Conservation (phyloP, 768 basidiomycete genomes). For the Pulveroboletus frians region DNA sequence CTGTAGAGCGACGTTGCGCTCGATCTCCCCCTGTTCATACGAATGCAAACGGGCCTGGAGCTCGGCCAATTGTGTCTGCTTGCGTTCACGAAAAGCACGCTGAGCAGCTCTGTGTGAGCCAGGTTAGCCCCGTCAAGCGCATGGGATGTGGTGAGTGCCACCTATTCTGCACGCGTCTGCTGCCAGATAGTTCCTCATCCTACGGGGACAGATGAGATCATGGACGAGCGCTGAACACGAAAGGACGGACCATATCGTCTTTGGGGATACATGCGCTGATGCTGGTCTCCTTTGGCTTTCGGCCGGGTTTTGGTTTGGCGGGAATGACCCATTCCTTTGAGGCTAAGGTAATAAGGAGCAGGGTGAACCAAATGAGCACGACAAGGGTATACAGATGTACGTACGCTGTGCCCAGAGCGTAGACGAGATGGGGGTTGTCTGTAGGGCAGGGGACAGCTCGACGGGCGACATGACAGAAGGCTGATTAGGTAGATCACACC, state of each 20-base stretch:
- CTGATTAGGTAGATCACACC: constrained; percentile 19
- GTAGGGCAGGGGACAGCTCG: constrained; percentile 27
- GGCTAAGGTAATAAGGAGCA: constrained; percentile 38
- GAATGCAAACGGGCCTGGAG: constrained; percentile 79
- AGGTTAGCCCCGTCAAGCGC: constrained; percentile 6
- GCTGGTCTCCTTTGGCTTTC: constrained; percentile 71
- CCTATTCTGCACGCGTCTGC: constrained; percentile 75
- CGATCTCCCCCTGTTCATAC: constrained; percentile 88
- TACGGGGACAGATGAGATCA: constrained; percentile 9
- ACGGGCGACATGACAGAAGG: constrained; percentile 23
- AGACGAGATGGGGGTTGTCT: constrained; percentile 39
- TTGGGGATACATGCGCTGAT: constrained; percentile 26
- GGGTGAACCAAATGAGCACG: not conserved
- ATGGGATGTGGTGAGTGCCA: constrained; percentile 6
- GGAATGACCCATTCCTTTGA: constrained; percentile 90
- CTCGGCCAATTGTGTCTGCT: constrained; percentile 82
- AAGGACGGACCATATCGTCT: constrained; percentile 46
- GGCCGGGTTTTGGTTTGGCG: constrained; percentile 80
- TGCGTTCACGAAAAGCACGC: constrained; percentile 85
- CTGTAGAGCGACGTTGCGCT: constrained; percentile 81
- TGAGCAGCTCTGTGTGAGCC: constrained; percentile 65
- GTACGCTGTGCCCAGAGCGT: constrained; percentile 75
- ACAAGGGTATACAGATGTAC: constrained; percentile 4
- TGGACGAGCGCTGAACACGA: constrained; percentile 1
- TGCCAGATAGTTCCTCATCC: constrained; percentile 50